Evolutionary conservation across 2,329 filamentous ascomycete genomes (phyloP).

Genomic region (Ophiostoma himal-ulmi): DNA sequence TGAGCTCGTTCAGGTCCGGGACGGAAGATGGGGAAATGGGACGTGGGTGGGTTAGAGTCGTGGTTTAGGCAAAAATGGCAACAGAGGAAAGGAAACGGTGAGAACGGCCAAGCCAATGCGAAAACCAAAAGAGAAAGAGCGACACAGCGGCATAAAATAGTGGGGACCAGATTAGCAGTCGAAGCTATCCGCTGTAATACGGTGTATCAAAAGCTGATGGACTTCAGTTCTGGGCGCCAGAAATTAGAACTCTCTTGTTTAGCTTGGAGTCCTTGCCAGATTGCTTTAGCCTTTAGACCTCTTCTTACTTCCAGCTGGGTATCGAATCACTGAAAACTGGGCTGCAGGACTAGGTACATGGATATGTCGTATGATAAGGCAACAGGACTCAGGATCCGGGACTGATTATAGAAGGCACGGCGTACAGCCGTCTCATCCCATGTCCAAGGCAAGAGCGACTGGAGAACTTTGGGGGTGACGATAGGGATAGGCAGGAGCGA

Average conservation of each 20-base stretch:
- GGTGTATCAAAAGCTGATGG: not conserved
- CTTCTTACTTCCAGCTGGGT: not conserved
- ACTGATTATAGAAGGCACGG: not conserved
- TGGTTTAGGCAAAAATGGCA: not conserved
- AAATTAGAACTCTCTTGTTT: not conserved
- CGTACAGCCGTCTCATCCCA: not conserved
- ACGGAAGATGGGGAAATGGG: constrained; percentile 14
- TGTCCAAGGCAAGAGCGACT: not conserved
- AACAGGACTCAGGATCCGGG: not conserved
- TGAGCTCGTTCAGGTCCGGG: constrained; percentile 10
- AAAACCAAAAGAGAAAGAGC: constrained; percentile 10
- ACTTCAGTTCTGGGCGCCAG: constrained; percentile 1
- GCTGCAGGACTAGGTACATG: not conserved
- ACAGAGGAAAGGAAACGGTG: constrained; percentile 6
- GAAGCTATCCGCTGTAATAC: not conserved
- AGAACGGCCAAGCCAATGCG: not conserved
- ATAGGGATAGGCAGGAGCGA: constrained; percentile 14
- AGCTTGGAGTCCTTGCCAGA: not conserved
- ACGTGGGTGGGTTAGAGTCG: not conserved
- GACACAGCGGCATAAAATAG: constrained; percentile 30
- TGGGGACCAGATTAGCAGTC: constrained; percentile 13
- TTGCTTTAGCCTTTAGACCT: not conserved
- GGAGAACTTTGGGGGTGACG: not conserved
- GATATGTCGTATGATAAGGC: not conserved
- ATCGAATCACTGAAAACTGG: not conserved